Evolutionary conservation across 2,329 filamentous ascomycete species (phyloP).

Genomic region (Sclerotinia borealis): DNA sequence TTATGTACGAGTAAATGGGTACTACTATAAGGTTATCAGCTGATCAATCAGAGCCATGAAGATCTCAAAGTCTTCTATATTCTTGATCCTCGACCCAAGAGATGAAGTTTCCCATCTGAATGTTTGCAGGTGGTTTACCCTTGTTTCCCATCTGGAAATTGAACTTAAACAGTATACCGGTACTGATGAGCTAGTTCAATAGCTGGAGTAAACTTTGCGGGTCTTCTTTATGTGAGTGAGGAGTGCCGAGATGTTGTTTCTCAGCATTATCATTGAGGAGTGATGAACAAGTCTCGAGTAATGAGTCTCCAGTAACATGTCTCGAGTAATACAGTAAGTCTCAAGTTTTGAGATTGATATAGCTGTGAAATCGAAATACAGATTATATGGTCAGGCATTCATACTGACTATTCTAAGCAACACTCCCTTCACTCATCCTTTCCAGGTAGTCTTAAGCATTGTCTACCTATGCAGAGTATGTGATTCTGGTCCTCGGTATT

Average conservation of each 20-base stretch:
- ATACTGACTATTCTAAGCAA: no score
- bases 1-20: neutral
- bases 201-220: neutral
- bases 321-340: no score
- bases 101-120: neutral
- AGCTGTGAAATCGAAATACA: no score
- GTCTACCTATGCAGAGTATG: neutral
- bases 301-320: no score
- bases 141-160: neutral
- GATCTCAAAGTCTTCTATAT: neutral
- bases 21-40: neutral
- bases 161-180: neutral
- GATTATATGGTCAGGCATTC: no score
- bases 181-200: neutral
- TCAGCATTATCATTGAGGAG: no score
- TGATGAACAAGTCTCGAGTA: neutral
- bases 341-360: no score
- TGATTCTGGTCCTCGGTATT: neutral
- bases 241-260: neutral
- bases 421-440: neutral
- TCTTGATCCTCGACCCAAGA: neutral
- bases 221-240: neutral
- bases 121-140: neutral
- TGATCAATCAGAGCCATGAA: neutral
- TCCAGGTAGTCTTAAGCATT: no score